Conservation (phyloP, 495 filamentous ascomycete species). For the Aspergillus conjunctus region DNA sequence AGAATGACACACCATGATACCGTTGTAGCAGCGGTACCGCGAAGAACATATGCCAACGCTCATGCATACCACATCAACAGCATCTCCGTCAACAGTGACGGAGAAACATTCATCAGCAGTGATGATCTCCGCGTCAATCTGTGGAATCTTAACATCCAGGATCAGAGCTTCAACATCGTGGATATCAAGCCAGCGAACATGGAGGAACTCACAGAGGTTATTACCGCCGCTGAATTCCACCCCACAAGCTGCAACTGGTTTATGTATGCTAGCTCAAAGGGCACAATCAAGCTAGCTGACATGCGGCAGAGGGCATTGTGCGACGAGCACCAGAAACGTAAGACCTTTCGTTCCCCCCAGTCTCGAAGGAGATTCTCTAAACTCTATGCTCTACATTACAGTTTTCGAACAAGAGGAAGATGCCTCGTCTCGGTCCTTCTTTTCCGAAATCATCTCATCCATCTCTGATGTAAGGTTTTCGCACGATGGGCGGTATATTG, state of each 20-base stretch:
- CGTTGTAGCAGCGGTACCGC: constrained; percentile 93
- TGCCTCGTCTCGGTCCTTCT: constrained; percentile 97
- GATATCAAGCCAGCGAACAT: constrained; percentile 99
- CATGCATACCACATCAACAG: constrained; percentile 99
- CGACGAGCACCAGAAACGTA: constrained; percentile 94
- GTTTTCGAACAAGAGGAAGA: constrained; percentile 99
- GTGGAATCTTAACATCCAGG: constrained; percentile 99
- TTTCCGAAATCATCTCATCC: constrained; percentile 98
- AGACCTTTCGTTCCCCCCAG: constrained; percentile 33
- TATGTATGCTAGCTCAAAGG: constrained; percentile 99
- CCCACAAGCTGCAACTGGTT: constrained; percentile 98
- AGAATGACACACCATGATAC: constrained; percentile 98
- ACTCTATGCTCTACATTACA: constrained; percentile 37
- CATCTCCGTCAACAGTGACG: constrained; percentile 99
- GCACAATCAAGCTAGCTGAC: constrained; percentile 97
- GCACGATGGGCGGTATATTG: constrained; percentile 92
- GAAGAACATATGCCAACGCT: constrained; percentile 95
- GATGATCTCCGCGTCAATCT: constrained; percentile 97
- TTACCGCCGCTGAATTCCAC: constrained; percentile 97
- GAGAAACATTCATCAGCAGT: constrained; percentile 98
- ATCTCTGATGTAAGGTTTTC: constrained; percentile 99
- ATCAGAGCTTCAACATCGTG: constrained; percentile 99
- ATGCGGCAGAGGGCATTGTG: constrained; percentile 97
- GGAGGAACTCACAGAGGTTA: constrained; percentile 98
- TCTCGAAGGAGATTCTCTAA: constrained; percentile 16